These are phyloP conservation scores for Pichia exigua DNA, from an alignment of 805 yeast species.

Conservation along the genomic window DNA sequence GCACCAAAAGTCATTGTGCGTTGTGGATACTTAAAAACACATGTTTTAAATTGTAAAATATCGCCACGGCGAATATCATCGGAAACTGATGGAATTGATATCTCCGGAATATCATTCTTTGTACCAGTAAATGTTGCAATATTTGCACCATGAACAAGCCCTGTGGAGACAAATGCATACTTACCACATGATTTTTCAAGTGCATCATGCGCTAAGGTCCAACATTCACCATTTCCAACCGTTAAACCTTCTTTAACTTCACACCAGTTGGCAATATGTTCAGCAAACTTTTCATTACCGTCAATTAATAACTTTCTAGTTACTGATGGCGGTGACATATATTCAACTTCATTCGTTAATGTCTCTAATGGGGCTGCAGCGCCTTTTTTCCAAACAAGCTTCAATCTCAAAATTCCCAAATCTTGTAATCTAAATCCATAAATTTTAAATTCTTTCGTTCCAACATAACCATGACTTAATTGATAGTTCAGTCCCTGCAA, in stretches of 20 bases:
- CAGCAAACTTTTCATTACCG: constrained; percentile 37
- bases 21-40: constrained; percentile 32
- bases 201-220: constrained; percentile 54
- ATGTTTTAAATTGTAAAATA: constrained; percentile 39
- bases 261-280: constrained; percentile 48
- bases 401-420: constrained; percentile 31
- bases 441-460: constrained; percentile 24
- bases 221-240: constrained; percentile 53
- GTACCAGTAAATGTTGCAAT: constrained; percentile 17
- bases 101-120: constrained; percentile 11
- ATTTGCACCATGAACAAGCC: constrained; percentile 38
- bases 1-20: constrained; percentile 35
- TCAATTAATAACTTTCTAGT: constrained; percentile 29
- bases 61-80: constrained; percentile 49
- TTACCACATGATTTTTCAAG: constrained; percentile 47
- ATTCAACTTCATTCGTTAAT: constrained; percentile 26
- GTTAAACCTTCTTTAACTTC: constrained; percentile 38
- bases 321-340: constrained; percentile 37
- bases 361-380: constrained; percentile 17
- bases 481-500: constrained; percentile 32
- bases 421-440: constrained; percentile 36
- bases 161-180: constrained; percentile 46
- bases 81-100: constrained; percentile 18
- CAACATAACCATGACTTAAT: constrained; percentile 23
- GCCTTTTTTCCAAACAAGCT: constrained; percentile 34